These are phyloP conservation scores for Metarhizium rileyi DNA, from an alignment of 2,329 filamentous ascomycete species.

Conservation along the genomic window DNA sequence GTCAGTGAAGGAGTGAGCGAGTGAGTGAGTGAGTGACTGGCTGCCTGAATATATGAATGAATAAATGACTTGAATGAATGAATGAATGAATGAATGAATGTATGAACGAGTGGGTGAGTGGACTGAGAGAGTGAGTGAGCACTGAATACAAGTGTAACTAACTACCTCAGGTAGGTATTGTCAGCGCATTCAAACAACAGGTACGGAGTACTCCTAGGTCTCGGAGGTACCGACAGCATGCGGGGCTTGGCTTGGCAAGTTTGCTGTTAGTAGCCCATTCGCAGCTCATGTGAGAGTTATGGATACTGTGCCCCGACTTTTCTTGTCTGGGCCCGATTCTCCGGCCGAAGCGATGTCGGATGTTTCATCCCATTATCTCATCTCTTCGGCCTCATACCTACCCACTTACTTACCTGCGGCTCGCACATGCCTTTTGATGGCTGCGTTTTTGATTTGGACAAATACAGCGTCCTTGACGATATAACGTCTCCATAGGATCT, in stretches of 20 bases:
- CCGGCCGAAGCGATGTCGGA: background rate
- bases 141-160: too few species aligned
- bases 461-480: background rate
- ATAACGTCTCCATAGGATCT: background rate
- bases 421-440: background rate
- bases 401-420: background rate
- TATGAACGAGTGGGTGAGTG: too few species aligned
- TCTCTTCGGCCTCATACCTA: background rate
- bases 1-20: too few species aligned
- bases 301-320: background rate
- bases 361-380: background rate
- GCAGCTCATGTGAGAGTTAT: slow-evolving; percentile 1
- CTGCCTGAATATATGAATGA: too few species aligned
- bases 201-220: too few species aligned
- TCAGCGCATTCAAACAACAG: too few species aligned
- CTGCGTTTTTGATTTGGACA: background rate
- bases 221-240: background rate
- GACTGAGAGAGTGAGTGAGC: too few species aligned
- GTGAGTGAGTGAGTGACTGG: too few species aligned
- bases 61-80: too few species aligned
- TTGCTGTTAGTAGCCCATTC: too few species aligned
- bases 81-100: too few species aligned
- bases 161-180: too few species aligned
- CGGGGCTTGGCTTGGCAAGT: background rate
- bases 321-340: background rate